Evolutionary conservation across 192 early-diverging fungal species (phyloP), one percentile per base, ranked within the genome.

Genomic region (Backusella mclennaniae): DNA sequence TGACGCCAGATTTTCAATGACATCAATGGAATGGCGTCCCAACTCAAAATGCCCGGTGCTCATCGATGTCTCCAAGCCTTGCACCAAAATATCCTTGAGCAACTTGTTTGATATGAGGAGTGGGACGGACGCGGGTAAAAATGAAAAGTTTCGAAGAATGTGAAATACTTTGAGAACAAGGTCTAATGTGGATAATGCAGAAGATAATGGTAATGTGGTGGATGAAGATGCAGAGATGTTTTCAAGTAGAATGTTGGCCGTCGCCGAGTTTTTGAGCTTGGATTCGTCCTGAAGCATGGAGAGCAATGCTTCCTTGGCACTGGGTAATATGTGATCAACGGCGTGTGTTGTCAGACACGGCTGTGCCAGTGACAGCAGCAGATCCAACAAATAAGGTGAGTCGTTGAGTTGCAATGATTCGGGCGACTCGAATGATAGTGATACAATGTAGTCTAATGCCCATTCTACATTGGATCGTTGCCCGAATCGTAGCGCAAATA

Each of bases 391-490:
- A 23, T 87, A 86, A 1, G 91, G 88, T 49, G 93, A 84, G 78
- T 82, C 84, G 35, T 87, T 87, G 23, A 94, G 66, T 41, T 86
- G 84, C 59, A 94, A 89, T 49, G 88, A 85, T 35, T 86, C 81
- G 41, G 80, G 75, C 35, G 76, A 83, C 23, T 88, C 85, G 44
- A 79, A 86, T 31, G 93, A 93, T 0, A 94, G 76, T 35, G 87
- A 84, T 44, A 93, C 78, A 12, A 95, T 85, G 49, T 87, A 86
- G 73, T 87, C 85, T 67, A 95, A 91, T 21, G 93, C 93, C 93
- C 94, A 94, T 73, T 95, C 94, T 11, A 93, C 79, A 81, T 94
- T 92, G 71, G 93, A 92, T 21, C 91, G 90, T 1, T 94, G 83
- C 8, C 82, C 80, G 35, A 93, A 94, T 44, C 88, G 85, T 11